Evolutionary conservation across 495 filamentous ascomycete genomes (phyloP), one percentile per base, ranked within the genome.

Genomic region (Niebla homalea): DNA sequence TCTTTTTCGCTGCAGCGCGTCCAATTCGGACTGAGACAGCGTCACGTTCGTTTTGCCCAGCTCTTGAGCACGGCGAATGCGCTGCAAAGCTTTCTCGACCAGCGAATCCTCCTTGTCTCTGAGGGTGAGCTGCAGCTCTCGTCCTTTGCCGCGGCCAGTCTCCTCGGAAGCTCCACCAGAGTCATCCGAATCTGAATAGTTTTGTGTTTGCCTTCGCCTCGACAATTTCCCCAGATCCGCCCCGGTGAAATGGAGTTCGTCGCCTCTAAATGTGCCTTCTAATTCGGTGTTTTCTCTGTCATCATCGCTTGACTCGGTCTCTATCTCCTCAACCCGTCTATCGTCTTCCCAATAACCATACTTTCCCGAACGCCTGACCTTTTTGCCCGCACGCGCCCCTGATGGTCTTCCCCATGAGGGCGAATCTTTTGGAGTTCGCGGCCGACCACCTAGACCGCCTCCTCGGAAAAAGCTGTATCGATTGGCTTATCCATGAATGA

Each of bases 391-490:
- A 62, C 67, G 75, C 79, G 77, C 81, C 83, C 84, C 84, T 78
- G 85, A 83, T 89, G 87, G 87, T 94, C 89, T 94, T 94, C 87
- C 89, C 89, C 87, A 85, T 83, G 70, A 80, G 85, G 85, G 86
- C 85, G 81, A 81, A 84, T 75, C 74, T 79, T 87, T 80, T 82
- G 88, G 89, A 94, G 87, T 79, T 93, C 86, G 89, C 88, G 88
- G 89, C 85, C 89, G 89, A 94, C 89, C 89, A 89, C 78, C 81
- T 96, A 97, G 86, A 96, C 89, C 89, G 89, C 92, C 90, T 97
- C 93, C 92, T 94, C 92, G 78, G 93, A 98, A 96, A 98, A 98
- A 98, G 90, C 89, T 89, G 90, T 89, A 80, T 96, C 92, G 75
- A 97, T 95, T 36, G 90, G 90, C 76, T 94, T 95, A 70, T 98